Conservation (phyloP, 768 basidiomycete genomes). For the Gloeopeniophorella convolvens region DNA sequence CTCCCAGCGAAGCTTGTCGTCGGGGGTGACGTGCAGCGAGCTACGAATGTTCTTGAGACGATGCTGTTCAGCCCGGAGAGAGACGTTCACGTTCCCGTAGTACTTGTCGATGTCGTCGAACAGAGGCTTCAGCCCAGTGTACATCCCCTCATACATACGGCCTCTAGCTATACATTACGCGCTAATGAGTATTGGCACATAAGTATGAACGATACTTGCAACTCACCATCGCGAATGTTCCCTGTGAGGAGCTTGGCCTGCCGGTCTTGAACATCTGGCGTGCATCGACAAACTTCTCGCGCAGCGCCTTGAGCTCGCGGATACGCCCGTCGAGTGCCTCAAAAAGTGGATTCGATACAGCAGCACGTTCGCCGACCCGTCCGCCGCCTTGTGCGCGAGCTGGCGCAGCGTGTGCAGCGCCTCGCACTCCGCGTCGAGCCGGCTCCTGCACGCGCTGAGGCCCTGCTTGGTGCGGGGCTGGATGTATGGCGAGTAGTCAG, state of each 20-base stretch:
- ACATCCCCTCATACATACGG: neutral
- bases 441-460: neutral
- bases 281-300: constrained; percentile 2
- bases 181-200: neutral
- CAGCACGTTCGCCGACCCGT: constrained; percentile 1
- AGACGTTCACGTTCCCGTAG: constrained; percentile 7
- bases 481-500: neutral
- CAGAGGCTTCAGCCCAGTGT: neutral
- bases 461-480: neutral
- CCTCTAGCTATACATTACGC: neutral
- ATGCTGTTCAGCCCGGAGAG: constrained; percentile 1
- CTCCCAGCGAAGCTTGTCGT: constrained; percentile 12
- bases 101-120: constrained; percentile 9
- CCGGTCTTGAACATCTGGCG: neutral
- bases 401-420: neutral
- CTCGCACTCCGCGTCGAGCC: constrained; percentile 9
- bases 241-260: neutral
- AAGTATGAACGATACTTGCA: neutral
- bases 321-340: neutral
- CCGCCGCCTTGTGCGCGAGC: neutral
- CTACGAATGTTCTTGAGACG: neutral
- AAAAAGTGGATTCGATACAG: constrained; percentile 5
- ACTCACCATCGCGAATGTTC: constrained; percentile 1
- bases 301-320: neutral
- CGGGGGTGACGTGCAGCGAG: constrained; percentile 8